Base-by-base conservation (phyloP, 495 filamentous ascomycete genomes). In the Stereocaulon alpinum region DNA sequence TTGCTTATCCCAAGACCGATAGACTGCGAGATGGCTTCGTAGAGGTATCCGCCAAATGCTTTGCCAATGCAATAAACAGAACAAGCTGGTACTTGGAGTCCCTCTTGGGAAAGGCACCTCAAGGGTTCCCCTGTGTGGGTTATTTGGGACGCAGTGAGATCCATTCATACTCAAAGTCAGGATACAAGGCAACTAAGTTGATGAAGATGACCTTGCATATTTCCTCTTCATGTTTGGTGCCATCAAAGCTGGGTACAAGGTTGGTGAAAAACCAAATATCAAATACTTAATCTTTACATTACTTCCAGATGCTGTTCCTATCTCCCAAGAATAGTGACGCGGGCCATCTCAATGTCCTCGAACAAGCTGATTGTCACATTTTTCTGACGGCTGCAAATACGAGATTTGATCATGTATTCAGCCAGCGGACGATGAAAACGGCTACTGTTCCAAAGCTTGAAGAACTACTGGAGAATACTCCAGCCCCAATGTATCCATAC, bases 321-420 rank as follows among this genome's bases (percentile, higher is more conserved):
- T 76, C 73, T 14, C 72, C 70, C 34, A 71, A 72, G 14, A 77
- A 77, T 61, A 68, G 64, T 47, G 41, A 70, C 40, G 69, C 72
- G 40, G 70, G 61, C 6, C 74, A 78, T 37, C 47, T 73, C 4
- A 65, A 67, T 41, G 63, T 78, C 18, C 66, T 76, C 32, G 56
- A 69, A 17, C 60, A 58, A 11, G 67, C 67, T 15, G 56, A 72
- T 47, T 77, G 75, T 61, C 51, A 69, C 6, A 62, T 71, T 0
- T 54, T 55, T 6, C 20, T 63, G 32, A 54, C 22, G 18, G 40
- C 53, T 1, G 17, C 20, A 7, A n/a, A 45, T 32, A 18, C 63
- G 6, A 55, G 32, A 10, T 30, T 65, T 29, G 42, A 51, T 22
- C 40, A 62, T 5, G 11, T 63, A n/a, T 34, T 59, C 22, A 22